A percentile compares a stretch with the other conserved stretches of the same genome.
phyloP scores from a whole-genome alignment of 2,329 filamentous ascomycete genomes.

The Fusarium haematococcum region DNA sequence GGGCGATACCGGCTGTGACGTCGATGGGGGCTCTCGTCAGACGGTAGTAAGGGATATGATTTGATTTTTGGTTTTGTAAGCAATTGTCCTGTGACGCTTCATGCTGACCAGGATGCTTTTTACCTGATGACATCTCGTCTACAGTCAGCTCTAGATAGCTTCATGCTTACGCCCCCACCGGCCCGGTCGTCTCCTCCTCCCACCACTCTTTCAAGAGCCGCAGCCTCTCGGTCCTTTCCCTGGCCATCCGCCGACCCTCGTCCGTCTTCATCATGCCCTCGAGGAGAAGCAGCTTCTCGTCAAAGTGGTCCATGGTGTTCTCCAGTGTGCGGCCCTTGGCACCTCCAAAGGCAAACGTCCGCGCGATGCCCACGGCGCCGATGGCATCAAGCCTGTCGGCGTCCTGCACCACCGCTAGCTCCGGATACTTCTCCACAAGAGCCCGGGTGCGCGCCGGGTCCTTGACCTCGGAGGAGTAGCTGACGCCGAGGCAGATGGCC shows the following conservation, averaged over 20 bases:
- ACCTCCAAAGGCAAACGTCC: conserved; percentile 74
- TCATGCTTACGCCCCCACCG: conserved; percentile 3
- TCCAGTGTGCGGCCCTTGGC: conserved; percentile 70
- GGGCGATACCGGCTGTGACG: conserved; percentile 3
- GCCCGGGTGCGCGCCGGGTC: conserved; percentile 70
- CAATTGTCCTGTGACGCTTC: not conserved
- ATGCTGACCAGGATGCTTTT: not conserved
- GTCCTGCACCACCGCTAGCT: conserved; percentile 83
- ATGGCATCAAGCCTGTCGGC: conserved; percentile 93
- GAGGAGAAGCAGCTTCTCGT: conserved; percentile 77
- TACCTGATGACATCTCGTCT: not conserved
- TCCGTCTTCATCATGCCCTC: conserved; percentile 74
- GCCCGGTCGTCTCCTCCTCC: conserved; percentile 60
- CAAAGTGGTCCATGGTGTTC: conserved; percentile 79
- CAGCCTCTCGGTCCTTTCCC: conserved; percentile 65
- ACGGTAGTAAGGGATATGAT: not conserved
- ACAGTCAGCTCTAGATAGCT: not conserved
- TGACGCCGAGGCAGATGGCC: conserved; percentile 79
- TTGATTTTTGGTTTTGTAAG: not conserved
- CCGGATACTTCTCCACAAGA: conserved; percentile 73
- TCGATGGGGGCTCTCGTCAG: not conserved
- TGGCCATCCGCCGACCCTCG: conserved; percentile 64
- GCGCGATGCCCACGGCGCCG: conserved; percentile 84
- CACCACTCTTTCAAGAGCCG: conserved; percentile 68
- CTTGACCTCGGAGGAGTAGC: conserved; percentile 79